Evolutionary conservation across 2,329 filamentous ascomycete species (phyloP), one percentile per base, ranked within the genome.

Genomic region (Myotisia sp.): DNA sequence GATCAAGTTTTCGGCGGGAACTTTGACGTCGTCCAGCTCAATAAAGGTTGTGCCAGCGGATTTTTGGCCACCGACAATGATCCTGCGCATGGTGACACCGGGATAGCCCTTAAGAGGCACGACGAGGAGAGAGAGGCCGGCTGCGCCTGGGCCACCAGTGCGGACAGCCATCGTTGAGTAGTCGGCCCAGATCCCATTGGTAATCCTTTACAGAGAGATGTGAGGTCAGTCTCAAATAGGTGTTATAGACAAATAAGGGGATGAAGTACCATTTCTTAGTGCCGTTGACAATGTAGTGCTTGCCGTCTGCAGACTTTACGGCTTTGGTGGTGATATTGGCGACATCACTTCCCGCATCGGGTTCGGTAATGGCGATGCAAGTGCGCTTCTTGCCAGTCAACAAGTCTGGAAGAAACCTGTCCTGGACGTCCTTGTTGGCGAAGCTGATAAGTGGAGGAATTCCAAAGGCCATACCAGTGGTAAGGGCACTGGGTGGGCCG

Each of bases 361-460:
- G 80, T 50, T 86, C 80, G 0, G 80, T 86, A 46, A 86, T 83
- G 6, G 79, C 80, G 44, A 86, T 83, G 47, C 79, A 85, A 9
- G 65, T 65, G 26, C 79, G 63, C 56, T 75, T 81, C 49, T 65
- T 67, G 5, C 76, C 76, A 0, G 66, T 68, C 8, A 85, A 60
- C 1, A 84, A 61, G 33, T 79, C 76, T 0, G 79, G 78, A 5
- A 85, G 59, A 43, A 78, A 75, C 6, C 66, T 63, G 42, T 76
- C 71, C 53, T 82, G 74, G 17, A 84, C 57, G 44, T 69, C 52
- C 35, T 58, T 53, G 46, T 60, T 70, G 6, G 74, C 79, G 49
- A 76, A 84, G 48, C 81, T 79, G 47, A 81, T 51, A 29, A 84
- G 67, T 0, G 78, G 76, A 0, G 79, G 76, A 1, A 83, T 67